phyloP scores from a whole-genome alignment of 2,329 filamentous ascomycete species.

The Epichloe gansuensis region DNA sequence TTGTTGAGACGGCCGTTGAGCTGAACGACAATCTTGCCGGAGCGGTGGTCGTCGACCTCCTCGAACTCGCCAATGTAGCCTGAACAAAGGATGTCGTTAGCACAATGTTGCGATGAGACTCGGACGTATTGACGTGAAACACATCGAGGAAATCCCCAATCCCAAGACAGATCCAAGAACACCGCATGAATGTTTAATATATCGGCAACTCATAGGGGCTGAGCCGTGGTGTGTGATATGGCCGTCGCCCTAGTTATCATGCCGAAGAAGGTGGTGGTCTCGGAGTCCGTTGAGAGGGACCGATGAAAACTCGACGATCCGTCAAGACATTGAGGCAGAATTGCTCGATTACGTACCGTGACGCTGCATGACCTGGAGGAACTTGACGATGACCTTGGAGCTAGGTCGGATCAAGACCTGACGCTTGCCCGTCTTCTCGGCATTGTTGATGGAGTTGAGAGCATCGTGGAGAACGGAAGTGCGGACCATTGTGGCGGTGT shows the following conservation, averaged over 20 bases:
- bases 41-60: constrained; percentile 98
- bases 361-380: constrained; percentile 97
- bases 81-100: constrained; percentile 42
- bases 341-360: constrained; percentile 63
- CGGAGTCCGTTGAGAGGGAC: constrained; percentile 7
- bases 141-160: background rate
- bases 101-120: constrained; percentile 73
- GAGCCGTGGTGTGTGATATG: constrained; percentile 63
- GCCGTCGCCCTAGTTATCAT: constrained; percentile 99
- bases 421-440: constrained; percentile 99
- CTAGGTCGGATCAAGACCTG: constrained; percentile 96
- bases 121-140: constrained; percentile 54
- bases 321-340: background rate
- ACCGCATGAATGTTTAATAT: constrained; percentile 59
- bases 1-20: constrained; percentile 98
- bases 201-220: constrained; percentile 99
- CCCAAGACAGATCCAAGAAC: constrained; percentile 64
- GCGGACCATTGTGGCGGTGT: constrained; percentile 87
- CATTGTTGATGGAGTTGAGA: constrained; percentile 99
- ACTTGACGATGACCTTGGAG: constrained; percentile 99
- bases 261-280: constrained; percentile 48
- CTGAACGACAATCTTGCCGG: constrained; percentile 99
- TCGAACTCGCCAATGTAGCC: constrained; percentile 99
- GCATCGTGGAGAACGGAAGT: constrained; percentile 99
- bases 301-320: background rate